Percentiles rank a stretch among this genome's conserved stretches.
phyloP scores from a whole-genome alignment of 2,329 filamentous ascomycete species.

The Epichloe uncinata region DNA sequence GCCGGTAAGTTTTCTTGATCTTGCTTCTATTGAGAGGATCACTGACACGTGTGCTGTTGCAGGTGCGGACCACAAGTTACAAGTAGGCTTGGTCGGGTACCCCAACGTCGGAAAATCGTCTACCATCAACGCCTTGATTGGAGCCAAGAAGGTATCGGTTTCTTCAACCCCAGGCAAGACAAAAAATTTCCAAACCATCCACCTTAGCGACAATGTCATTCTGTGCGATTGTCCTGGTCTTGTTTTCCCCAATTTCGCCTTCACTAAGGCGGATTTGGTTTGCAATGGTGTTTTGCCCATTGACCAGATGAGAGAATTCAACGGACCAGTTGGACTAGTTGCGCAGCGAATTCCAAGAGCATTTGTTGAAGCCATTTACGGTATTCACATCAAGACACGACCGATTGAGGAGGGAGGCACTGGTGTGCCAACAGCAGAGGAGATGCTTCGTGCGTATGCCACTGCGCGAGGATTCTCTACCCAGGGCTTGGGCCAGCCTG shows the following conservation, averaged over 20 bases:
- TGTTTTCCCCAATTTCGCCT: constrained; percentile 96
- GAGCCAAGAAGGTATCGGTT: constrained; percentile 95
- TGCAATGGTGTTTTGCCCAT: constrained; percentile 92
- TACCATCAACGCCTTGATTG: constrained; percentile 97
- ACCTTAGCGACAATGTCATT: constrained; percentile 77
- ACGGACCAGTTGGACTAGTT: constrained; percentile 72
- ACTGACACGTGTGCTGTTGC: constrained; percentile 8
- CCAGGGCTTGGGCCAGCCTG: constrained; percentile 76
- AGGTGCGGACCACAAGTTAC: constrained; percentile 51
- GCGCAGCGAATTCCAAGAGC: constrained; percentile 72
- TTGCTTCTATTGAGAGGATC: background rate
- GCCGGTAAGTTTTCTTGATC: constrained; percentile 28
- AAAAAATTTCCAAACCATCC: constrained; percentile 98
- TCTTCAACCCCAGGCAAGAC: constrained; percentile 96
- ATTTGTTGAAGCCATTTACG: constrained; percentile 88
- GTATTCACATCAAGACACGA: constrained; percentile 72
- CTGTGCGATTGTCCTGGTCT: constrained; percentile 97
- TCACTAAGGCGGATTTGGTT: constrained; percentile 90
- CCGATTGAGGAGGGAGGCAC: constrained; percentile 87
- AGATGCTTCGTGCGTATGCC: constrained; percentile 77
- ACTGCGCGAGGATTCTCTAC: constrained; percentile 83
- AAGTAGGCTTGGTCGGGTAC: constrained; percentile 91
- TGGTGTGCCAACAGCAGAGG: constrained; percentile 69
- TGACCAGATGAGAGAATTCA: constrained; percentile 88
- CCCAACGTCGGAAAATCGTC: constrained; percentile 99